Evolutionary conservation across 1,139 yeast species (phyloP), one percentile per base, ranked within the genome.

Genomic region (Blastobotrys apis): DNA sequence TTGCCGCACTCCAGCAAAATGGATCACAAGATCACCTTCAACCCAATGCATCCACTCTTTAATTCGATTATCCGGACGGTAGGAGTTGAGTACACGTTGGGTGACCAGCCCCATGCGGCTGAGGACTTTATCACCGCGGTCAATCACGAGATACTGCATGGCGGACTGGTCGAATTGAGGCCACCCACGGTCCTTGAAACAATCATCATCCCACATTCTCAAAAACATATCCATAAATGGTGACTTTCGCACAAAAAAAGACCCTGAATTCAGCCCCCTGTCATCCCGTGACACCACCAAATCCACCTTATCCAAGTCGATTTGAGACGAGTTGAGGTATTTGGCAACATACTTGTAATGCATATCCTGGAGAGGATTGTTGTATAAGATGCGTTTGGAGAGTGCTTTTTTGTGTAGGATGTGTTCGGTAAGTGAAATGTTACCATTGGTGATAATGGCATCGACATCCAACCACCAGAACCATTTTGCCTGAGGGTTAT

Each of bases 381-480:
- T 56, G 37, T 52, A 60, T 0, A 55, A 45, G 12, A 56, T 39
- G 1, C 60, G 51, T 17, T 57, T 47, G 12, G 37, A 38, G 19
- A 65, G 45, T 3, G 53, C 63, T 6, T 54, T 43, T 5, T 62
- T 64, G 33, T 58, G 50, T 16, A 66, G 52, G 19, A 66, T 30
- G 38, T 59, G 63, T 19, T 47, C 49, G 17, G 62, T 64, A 22
- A 66, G 50, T 33, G 60, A 58, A 5, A 58, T 31, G 15, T 46
- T 44, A n/a, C 57, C 56, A 44, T 64, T 60, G 58, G 60, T 58
- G 39, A 64, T 62, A 27, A 64, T 43, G 17, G 58, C 52, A 47
- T 63, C 67, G 3, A 55, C 47, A 37, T 64, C 68, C 19, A 64
- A 49, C 66, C 66, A 63, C 63, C 65, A 61, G 31, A 64, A 49